Evolutionary conservation across 176 grass and related monocot genomes (phyloP).

Genomic region (Raddia distichophylla): DNA sequence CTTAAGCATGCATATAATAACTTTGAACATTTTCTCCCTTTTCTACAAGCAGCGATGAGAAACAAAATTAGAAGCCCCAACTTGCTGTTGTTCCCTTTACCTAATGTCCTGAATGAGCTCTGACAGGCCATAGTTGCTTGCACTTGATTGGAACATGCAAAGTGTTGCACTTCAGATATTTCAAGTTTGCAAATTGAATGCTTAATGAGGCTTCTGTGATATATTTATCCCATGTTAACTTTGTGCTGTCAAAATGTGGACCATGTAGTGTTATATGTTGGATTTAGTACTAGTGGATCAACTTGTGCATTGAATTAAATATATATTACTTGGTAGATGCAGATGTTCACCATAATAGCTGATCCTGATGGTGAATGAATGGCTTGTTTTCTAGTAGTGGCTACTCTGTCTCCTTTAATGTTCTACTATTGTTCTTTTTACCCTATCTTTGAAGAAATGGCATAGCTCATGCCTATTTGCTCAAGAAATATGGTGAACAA

Average conservation of each 20-base stretch:
- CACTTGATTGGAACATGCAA: conserved; percentile 37
- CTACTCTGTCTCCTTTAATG: too few relatives aligned
- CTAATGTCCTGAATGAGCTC: conserved; percentile 26
- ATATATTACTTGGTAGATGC: background rate
- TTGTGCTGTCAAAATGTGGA: conserved; percentile 13
- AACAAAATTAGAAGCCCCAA: conserved; percentile 53
- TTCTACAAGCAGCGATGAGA: conserved; percentile 46
- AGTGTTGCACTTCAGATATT: conserved; percentile 24
- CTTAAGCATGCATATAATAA: conserved; percentile 2
- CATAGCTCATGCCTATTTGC: too few relatives aligned
- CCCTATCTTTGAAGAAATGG: too few relatives aligned
- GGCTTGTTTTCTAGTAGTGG: too few relatives aligned
- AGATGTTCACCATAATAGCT: conserved; percentile 17
- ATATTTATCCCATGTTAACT: conserved; percentile 23
- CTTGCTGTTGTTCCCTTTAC: conserved; percentile 41
- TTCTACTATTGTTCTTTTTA: too few relatives aligned
- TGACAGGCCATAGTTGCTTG: conserved; percentile 5
- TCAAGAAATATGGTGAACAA: background rate
- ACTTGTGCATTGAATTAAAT: conserved; percentile 17
- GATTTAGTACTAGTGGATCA: conserved; percentile 25
- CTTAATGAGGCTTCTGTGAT: conserved; percentile 35
- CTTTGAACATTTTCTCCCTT: conserved; percentile 52
- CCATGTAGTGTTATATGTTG: background rate
- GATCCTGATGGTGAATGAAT: background rate
- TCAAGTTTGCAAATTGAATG: conserved; percentile 40